Evolutionary conservation across 2,329 filamentous ascomycete genomes (phyloP).

Genomic region (Aureobasidium pullulans): DNA sequence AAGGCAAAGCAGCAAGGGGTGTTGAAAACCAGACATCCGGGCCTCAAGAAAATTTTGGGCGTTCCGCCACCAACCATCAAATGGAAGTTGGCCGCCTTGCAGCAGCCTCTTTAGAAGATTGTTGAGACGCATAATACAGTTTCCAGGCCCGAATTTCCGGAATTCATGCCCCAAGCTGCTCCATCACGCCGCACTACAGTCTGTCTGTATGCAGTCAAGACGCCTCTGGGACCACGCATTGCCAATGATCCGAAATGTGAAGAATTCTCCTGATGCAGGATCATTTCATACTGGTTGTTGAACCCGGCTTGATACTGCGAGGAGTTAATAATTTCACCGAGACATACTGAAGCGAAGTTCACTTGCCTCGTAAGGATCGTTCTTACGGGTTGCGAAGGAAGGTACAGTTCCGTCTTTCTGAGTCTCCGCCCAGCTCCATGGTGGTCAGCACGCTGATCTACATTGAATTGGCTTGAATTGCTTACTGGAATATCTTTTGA

Average conservation of each 20-base stretch:
- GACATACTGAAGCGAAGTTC: not conserved
- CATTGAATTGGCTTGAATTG: not conserved
- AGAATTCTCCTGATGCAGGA: not conserved
- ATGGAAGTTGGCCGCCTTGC: not conserved
- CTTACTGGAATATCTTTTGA: conserved; percentile 19
- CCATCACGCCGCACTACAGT: conserved; percentile 3
- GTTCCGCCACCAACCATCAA: not conserved
- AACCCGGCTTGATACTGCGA: conserved; percentile 50
- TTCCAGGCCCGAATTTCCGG: not conserved
- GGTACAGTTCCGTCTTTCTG: conserved; percentile 50
- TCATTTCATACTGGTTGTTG: conserved; percentile 38
- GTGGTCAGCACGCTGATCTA: conserved; percentile 1
- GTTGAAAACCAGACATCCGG: not conserved
- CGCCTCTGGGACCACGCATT: not conserved
- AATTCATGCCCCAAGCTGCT: not conserved
- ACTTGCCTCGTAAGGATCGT: conserved; percentile 46
- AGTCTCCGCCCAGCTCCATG: conserved; percentile 47
- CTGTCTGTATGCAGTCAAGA: not conserved
- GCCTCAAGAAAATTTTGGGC: not conserved
- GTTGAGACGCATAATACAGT: not conserved
- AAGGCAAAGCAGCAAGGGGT: conserved; percentile 1
- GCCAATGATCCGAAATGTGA: not conserved
- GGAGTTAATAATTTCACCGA: conserved; percentile 10
- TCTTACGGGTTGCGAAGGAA: conserved; percentile 47
- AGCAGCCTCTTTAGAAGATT: not conserved